Conservation (phyloP, 805 yeast species). For the Candida easanensis region DNA sequence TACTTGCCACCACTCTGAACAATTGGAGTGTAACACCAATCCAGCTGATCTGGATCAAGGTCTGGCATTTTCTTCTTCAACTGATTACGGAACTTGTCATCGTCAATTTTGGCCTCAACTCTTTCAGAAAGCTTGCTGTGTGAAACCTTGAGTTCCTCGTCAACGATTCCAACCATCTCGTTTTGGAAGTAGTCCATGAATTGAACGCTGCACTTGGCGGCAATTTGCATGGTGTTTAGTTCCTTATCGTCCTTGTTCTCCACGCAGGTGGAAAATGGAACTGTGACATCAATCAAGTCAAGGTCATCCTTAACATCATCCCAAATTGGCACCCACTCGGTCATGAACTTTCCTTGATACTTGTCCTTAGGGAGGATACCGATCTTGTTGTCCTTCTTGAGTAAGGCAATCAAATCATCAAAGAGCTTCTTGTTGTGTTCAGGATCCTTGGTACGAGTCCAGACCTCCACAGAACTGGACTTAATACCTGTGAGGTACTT, state of each 20-base stretch:
- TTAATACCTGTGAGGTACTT: constrained; percentile 66
- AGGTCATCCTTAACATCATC: constrained; percentile 36
- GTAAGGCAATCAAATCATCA: constrained; percentile 45
- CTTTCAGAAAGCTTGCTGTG: constrained; percentile 71
- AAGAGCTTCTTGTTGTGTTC: constrained; percentile 72
- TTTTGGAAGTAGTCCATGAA: constrained; percentile 82
- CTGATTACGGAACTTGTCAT: constrained; percentile 58
- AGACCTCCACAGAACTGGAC: constrained; percentile 46
- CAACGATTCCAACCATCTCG: constrained; percentile 83
- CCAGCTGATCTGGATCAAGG: constrained; percentile 72
- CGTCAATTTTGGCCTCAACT: constrained; percentile 81
- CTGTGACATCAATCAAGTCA: constrained; percentile 50
- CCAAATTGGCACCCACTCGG: constrained; percentile 64
- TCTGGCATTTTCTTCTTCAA: constrained; percentile 54
- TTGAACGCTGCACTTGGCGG: constrained; percentile 73
- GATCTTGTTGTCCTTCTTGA: constrained; percentile 45
- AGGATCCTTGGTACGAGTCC: constrained; percentile 79
- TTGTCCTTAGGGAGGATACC: constrained; percentile 77
- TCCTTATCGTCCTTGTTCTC: constrained; percentile 82
- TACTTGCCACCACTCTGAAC: constrained; percentile 85
- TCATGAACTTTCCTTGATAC: constrained; percentile 79
- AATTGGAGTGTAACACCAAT: constrained; percentile 93
- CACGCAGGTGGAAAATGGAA: constrained; percentile 53
- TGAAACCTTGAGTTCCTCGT: constrained; percentile 76
- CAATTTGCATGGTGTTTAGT: constrained; percentile 57